Base-by-base conservation (phyloP, 352 stramenopile species). In the Phytophthora pinifolia region DNA sequence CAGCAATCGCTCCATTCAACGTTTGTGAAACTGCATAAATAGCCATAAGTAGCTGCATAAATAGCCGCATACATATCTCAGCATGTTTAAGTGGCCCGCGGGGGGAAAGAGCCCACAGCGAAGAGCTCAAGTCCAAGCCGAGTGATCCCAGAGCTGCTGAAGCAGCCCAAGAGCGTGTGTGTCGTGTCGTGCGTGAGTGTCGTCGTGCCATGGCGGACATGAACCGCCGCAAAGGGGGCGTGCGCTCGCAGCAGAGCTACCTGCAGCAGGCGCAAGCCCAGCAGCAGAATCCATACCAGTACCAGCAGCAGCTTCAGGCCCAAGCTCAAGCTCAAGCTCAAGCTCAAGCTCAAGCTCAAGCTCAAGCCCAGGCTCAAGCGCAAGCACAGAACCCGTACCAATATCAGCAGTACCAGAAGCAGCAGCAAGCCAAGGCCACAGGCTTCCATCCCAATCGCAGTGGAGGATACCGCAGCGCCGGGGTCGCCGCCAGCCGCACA, bases 221-320 rank as follows among this genome's bases (percentile, higher is more conserved):
- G 53, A 79, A 70, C 41, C 65, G 71, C 30, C 70, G 70, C 46
- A 79, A 76, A 49, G 70, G 70, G 27, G 66, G 71, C 33, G 37
- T 76, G 34, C 73, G 70, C 50, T 79, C 73, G 22, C 70, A 78
- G 46, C 67, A 76, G 51, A 65, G 50, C 42, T 74, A 76, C 53
- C 48, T 78, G 54, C 66, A 77, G 54, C 49, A 65, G 55, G 22
- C 22, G 4, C 60, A 70, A 20, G 30, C 46, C 31, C 57, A 62
- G 48, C 51, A 72, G 43, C 67, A 65, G 43, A 73, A 74, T 29
- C 55, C 70, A 18, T 34, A 62, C 32, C 22, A 27, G 22, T 70
- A 70, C 25, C 59, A 81, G 46, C 70, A 79, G 41, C 70, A 83
- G 46, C 61, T 75, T 42, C 59, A 72, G 34, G 54, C 65, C 32